Evolutionary conservation across 805 yeast genomes (phyloP), one percentile per base, ranked within the genome.

Genomic region (Limtongia smithiae): DNA sequence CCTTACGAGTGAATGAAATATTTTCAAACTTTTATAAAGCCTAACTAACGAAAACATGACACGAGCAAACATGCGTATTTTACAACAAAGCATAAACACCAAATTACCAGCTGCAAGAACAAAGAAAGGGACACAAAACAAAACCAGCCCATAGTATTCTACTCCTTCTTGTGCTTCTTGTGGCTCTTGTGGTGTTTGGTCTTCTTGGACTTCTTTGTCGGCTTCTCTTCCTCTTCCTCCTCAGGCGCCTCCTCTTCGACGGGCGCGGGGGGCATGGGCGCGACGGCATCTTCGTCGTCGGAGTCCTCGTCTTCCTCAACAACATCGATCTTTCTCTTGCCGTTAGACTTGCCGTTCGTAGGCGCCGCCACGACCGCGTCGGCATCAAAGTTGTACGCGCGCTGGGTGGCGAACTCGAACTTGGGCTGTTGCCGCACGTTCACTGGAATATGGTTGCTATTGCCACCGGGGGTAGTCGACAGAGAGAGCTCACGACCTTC

Each of bases 341-440:
- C 51, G 9, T 62, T 61, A 30, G 57, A 61, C 24, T 55, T 59
- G 21, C 85, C 91, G 60, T 85, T 91, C 55, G 83, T 85, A 21
- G 82, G 81, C 12, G 35, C 32, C 15, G 49, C 34, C 50, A 81
- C 83, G 39, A 80, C 78, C 47, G 90, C 80, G 68, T 94, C 98
- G 40, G 97, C 97, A 68, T 90, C 97, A 35, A 87, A 94, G 65
- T 91, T 93, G 74, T 93, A 93, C 50, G 91, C 85, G 69, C 83
- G 77, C 44, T 91, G 82, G 67, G 87, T 91, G 46, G 87, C 72
- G 61, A 91, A 78, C 55, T 85, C 95, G 59, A 89, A 82, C 80
- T 90, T 91, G 68, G 84, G 82, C 67, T 82, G 84, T 63, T 85
- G 86, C 39, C 61, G 59, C 69, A 83, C 85, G 54, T 80, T 81